Evolutionary conservation across 2,329 filamentous ascomycete genomes (phyloP), one percentile per base, ranked within the genome.

Genomic region (Xylariales sp.): DNA sequence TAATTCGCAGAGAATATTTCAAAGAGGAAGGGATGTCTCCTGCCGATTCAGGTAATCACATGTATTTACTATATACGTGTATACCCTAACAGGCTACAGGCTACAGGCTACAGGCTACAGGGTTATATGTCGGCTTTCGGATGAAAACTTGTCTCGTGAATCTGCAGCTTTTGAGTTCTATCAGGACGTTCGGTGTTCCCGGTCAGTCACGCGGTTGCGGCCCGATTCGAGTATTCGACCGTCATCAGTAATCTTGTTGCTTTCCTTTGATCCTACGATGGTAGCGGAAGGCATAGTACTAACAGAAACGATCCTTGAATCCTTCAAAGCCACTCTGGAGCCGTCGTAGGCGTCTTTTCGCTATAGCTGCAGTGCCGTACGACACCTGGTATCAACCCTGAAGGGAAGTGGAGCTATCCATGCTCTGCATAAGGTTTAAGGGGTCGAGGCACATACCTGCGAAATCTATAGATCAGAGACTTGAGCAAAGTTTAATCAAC

Each of bases 371-470:
- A 1, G 9, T 49, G 1, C 12, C 46, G 10, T 49, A 23, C 46
- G n/a, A 9, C n/a, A 39, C 52, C 18, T 41, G 36, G 39, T 45
- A 23, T 56, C 39, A 56, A n/a, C 54, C 23, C 32, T 32, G 54
- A 56, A 45, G 54, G 39, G 2, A 18, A 56, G 54, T 56, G 54
- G 54, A 56, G 54, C 39, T 41, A 43, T 56, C 39, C 14, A 56
- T 45, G 54, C 39, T 56, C 23, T 55, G 60, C 50, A 55, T 61
- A 48, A 55, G 50, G 50, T 55, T 60, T 48, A 62, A 62, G 50
- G 50, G 61, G 52, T 41, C 23, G 43, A 23, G 23, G 28, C 49
- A 53, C 50, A 36, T 57, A 23, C 23, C 52, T 43, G 50, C 41
- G 23, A 54, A 45, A 49, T 28, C 14, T 28, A 16, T 10, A 30